Evolutionary conservation across 2,329 filamentous ascomycete genomes (phyloP), one percentile per base, ranked within the genome.

Genomic region (Aspergillus hiratsukae): DNA sequence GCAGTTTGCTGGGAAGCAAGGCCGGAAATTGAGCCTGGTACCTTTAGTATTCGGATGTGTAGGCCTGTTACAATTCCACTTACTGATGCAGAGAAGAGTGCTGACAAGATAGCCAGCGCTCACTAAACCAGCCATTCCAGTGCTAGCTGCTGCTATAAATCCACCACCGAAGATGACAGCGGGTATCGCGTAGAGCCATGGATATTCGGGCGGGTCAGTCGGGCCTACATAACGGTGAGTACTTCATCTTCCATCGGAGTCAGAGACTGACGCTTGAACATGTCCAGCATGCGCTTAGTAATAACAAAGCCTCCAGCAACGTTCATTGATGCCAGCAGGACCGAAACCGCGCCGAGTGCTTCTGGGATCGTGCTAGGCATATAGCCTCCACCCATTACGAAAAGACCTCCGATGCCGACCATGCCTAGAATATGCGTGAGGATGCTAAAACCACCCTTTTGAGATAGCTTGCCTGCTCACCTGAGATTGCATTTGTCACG

Each of bases 271-370:
- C 89, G 83, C 69, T 88, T 89, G 70, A 93, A 93, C 89, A 93
- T 93, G 71, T 96, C 91, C 46, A 96, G 79, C 91, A 96, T 96
- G 60, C 91, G 83, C 76, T 95, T 95, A 3, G 91, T 95, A 58
- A 96, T 90, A 46, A 95, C 88, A 59, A 96, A 96, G 0, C 91
- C 91, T 56, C 91, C 91, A 0, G 89, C 87, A 2, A 96, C 86
- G 62, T 96, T 96, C 60, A 95, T 89, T 69, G 94, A 96, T 0
- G 91, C 91, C 21, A 96, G 77, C 4, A 94, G 78, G 1, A 96
- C 91, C 1, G 90, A 95, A 1, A 85, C 74, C 1, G 91, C 89
- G 54, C 91, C 91, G 37, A 96, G 84, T 2, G 77, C 74, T 69
- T 96, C 90, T 0, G 91, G 91, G 5, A 95, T 79, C 0, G 90